phyloP scores from a whole-genome alignment of 2,329 filamentous ascomycete species.

The Penicillium oxalicum region DNA sequence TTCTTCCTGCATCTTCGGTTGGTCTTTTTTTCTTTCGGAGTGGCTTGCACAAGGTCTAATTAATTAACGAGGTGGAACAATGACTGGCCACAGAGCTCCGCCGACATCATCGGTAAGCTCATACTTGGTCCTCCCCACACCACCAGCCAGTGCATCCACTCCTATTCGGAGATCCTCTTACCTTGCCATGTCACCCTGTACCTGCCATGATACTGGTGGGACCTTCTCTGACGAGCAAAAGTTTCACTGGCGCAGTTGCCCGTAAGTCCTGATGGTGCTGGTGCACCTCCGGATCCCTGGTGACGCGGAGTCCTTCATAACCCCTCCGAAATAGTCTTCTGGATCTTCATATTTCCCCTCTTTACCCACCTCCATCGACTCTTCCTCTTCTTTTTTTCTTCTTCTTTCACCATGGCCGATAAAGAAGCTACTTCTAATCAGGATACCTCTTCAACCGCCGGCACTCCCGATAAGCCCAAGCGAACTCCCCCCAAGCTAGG shows the following conservation, averaged over 20 bases:
- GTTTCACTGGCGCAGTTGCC: neutral
- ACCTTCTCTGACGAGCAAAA: too few relatives aligned
- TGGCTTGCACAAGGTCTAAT: conserved; percentile 3
- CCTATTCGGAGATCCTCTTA: neutral
- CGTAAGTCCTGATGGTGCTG: neutral
- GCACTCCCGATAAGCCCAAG: conserved; percentile 22
- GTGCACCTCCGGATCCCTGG: neutral
- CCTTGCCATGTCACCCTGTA: conserved; percentile 7
- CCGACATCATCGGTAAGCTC: conserved; percentile 13
- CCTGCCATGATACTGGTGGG: neutral
- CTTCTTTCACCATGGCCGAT: conserved; percentile 27
- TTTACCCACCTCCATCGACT: conserved; percentile 4
- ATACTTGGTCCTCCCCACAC: neutral
- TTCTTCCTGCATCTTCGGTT: too few relatives aligned
- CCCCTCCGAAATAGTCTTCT: conserved; percentile 7
- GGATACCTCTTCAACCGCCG: conserved; percentile 8
- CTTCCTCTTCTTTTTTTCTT: conserved; percentile 6
- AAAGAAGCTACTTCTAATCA: conserved; percentile 20
- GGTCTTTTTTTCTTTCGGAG: neutral
- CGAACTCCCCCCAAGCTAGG: conserved; percentile 27
- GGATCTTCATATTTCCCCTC: conserved; percentile 19
- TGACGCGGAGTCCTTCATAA: conserved; percentile 21
- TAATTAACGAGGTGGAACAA: conserved; percentile 10
- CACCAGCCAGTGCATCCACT: too few relatives aligned
- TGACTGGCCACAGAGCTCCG: conserved; percentile 2